Conservation (phyloP, 2,329 filamentous ascomycete genomes). For the Colletotrichum musicola region DNA sequence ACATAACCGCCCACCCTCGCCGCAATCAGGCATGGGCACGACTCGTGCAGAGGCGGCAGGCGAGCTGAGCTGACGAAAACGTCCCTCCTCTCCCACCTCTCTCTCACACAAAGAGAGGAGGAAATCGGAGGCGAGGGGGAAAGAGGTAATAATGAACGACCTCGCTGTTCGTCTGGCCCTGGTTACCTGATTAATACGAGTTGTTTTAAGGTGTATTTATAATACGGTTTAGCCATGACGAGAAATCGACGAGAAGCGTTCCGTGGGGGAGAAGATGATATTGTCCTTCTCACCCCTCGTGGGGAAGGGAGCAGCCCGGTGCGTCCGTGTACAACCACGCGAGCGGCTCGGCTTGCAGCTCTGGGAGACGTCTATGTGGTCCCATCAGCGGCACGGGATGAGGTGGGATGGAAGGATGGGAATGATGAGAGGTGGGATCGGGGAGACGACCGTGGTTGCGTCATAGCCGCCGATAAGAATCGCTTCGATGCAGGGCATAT, state of each 20-base stretch:
- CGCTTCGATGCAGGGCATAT: slow-evolving; percentile 32
- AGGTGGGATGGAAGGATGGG: slow-evolving; percentile 18
- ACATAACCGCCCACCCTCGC: slow-evolving; percentile 19
- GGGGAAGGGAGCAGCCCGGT: background rate
- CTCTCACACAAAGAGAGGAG: too few relatives aligned
- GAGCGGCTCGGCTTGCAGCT: slow-evolving; percentile 5
- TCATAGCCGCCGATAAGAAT: slow-evolving; percentile 39
- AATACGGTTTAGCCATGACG: slow-evolving; percentile 17
- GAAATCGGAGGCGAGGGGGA: too few relatives aligned
- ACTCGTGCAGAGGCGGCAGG: slow-evolving; percentile 25
- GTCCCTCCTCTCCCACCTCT: too few relatives aligned
- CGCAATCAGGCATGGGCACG: slow-evolving; percentile 22
- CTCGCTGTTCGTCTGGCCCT: background rate
- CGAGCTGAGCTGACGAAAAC: slow-evolving; percentile 9
- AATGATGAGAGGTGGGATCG: slow-evolving; percentile 23
- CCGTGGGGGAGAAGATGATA: background rate
- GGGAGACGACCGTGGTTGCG: slow-evolving; percentile 30
- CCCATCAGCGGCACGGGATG: slow-evolving; percentile 18
- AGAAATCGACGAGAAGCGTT: background rate
- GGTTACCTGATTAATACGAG: background rate
- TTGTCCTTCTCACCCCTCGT: background rate
- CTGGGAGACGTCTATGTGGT: background rate
- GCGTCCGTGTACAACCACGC: background rate
- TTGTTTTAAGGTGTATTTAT: background rate
- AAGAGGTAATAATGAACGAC: too few relatives aligned